Evolutionary conservation across 2,329 filamentous ascomycete species (phyloP).

Genomic region (Leptoxyphium fumago): DNA sequence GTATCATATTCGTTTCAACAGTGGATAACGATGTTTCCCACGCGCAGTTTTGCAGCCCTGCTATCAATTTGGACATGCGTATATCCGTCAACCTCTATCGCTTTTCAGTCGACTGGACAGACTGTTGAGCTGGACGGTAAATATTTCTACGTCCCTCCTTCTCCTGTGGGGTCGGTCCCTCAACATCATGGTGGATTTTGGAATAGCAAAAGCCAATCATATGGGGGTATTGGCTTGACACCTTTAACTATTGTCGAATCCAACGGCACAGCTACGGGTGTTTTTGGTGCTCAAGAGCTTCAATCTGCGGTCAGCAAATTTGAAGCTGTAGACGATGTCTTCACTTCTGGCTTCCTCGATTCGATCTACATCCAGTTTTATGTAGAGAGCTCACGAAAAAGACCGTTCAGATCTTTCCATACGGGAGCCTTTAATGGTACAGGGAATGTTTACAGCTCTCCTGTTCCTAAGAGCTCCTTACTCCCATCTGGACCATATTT

Average conservation of each 20-base stretch:
- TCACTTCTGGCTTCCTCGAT: conserved; percentile 25
- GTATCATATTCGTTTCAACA: no score
- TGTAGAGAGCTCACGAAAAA: conserved; percentile 3
- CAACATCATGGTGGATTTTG: conserved; percentile 8
- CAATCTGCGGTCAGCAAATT: conserved; percentile 16
- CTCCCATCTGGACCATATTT: conserved; percentile 38
- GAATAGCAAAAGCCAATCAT: conserved; percentile 5
- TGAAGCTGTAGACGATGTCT: conserved; percentile 26
- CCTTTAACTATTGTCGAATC: conserved; percentile 25
- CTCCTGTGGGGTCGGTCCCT: conserved; percentile 16
- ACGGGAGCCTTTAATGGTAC: conserved; percentile 5
- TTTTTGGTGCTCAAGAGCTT: conserved; percentile 13
- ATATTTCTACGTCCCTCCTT: conserved; percentile 26
- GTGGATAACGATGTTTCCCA: background rate
- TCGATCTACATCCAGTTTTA: conserved; percentile 15
- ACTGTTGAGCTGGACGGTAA: conserved; percentile 26
- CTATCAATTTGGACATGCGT: background rate
- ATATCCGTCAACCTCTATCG: background rate
- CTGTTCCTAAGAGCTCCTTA: conserved; percentile 6
- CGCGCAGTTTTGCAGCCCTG: background rate
- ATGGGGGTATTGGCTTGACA: conserved; percentile 16
- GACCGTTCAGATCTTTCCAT: background rate
- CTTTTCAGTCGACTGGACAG: conserved; percentile 22
- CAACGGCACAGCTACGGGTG: conserved; percentile 5
- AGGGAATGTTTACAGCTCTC: conserved; percentile 6